phyloP scores from a whole-genome alignment of 1,284 basidiomycete species.

The Puccinia triticina region DNA sequence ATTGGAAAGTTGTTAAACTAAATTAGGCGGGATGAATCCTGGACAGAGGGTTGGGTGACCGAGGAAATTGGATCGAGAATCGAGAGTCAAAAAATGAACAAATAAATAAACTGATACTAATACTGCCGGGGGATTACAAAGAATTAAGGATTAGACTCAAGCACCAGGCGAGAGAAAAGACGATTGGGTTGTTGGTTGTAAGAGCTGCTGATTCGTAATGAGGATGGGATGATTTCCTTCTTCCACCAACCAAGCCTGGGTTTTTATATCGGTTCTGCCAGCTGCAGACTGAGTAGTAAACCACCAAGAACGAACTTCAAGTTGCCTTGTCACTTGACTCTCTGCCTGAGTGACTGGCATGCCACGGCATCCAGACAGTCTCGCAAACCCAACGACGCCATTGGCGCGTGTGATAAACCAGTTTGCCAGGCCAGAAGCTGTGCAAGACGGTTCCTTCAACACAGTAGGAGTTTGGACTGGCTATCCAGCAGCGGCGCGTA shows the following conservation, averaged over 20 bases:
- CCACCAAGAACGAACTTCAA: background rate
- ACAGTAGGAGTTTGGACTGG: too few species aligned
- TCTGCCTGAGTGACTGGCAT: background rate
- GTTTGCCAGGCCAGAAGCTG: background rate
- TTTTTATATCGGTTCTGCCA: background rate
- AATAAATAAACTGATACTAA: background rate
- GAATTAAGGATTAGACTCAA: background rate
- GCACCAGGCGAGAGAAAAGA: conserved; percentile 24
- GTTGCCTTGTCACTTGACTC: background rate
- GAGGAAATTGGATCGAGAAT: background rate
- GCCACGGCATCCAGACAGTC: background rate
- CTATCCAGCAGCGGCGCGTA: too few species aligned
- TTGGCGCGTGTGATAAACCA: background rate
- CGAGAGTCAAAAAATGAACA: background rate
- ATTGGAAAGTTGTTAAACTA: too few species aligned
- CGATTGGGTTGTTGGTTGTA: background rate
- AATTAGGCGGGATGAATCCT: background rate
- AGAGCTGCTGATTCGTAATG: background rate
- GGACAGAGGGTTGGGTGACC: background rate
- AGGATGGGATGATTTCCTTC: background rate
- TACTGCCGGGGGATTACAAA: background rate
- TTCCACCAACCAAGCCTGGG: background rate
- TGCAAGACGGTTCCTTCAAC: background rate
- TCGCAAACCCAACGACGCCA: background rate
- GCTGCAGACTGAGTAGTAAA: background rate